Evolutionary conservation across 495 filamentous ascomycete species (phyloP), one percentile per base, ranked within the genome.

Genomic region (Aspergillus egyptiacus): DNA sequence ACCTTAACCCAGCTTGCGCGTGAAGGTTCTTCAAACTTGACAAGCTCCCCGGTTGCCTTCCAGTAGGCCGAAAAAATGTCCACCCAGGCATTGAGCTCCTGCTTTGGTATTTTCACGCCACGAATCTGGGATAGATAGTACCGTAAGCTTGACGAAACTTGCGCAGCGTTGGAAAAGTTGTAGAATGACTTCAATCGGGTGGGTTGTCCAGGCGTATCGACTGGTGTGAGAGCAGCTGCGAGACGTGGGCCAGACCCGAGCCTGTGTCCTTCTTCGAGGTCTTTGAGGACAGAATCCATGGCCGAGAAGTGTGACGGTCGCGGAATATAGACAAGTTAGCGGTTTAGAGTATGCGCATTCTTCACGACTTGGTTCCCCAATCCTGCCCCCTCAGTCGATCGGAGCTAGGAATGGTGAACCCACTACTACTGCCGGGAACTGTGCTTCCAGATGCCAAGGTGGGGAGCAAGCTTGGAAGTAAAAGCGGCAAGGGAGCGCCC

Each of bases 1-100:
- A 89, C 85, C 28, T 75, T 80, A 8, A 73, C 70, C 82, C 86
- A 90, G 46, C 83, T 79, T 9, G 75, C 73, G 56, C 78, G 67
- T 1, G 55, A 63, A 46, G 60, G 61, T 47, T 69, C 63, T 23
- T 82, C 76, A 0, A 75, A 76, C 20, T 68, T 71, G 32, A 89
- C 64, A 13, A 95, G 67, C 56, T 85, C 82, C 23, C 79, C 82
- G 13, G 84, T 63, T 19, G 86, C 84, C 53, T 83, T 86, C 89
- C 89, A 97, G 61, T 89, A 95, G 6, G 79, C 74, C 35, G 75
- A 66, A 58, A 89, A 95, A 10, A 96, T 80, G 20, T 95, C 89
- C 2, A 84, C 67, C 93, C 91, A 96, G 1, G 82, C 80, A 38
- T 71, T 73, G 22, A 79, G 71, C 59, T 94, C 86, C 8, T 81